Conservation (phyloP, 768 basidiomycete species). For the Lanmaoa pseudosensibilis region DNA sequence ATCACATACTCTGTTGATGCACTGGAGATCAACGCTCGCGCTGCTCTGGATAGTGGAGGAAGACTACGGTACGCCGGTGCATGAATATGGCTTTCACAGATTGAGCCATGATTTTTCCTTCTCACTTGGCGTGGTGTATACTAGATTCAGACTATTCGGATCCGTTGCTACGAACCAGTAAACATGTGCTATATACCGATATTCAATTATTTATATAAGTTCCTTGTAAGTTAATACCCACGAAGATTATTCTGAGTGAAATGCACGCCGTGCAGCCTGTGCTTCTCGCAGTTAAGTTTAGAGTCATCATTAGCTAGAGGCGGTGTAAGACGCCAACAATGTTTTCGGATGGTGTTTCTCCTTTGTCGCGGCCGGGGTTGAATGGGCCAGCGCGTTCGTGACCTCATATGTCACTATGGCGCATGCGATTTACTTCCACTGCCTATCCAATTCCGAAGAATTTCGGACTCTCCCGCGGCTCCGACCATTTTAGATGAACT, state of each 20-base stretch:
- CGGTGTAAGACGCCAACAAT: too few relatives aligned
- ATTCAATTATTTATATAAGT: neutral
- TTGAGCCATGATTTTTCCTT: neutral
- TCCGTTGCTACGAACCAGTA: neutral
- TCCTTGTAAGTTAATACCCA: too few relatives aligned
- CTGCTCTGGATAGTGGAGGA: constrained; percentile 8
- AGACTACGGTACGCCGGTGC: neutral
- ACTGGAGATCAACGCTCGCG: neutral
- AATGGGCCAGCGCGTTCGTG: too few relatives aligned
- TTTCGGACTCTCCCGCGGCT: neutral
- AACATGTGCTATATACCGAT: neutral
- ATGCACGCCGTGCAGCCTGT: neutral
- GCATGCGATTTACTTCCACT: neutral
- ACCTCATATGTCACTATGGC: too few relatives aligned
- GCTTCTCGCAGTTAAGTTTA: neutral
- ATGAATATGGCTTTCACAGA: neutral
- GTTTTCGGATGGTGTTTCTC: too few relatives aligned
- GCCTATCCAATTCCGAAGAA: neutral
- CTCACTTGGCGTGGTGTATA: neutral
- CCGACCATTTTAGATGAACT: neutral
- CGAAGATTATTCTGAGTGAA: neutral
- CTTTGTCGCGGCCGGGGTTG: too few relatives aligned
- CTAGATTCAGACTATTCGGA: neutral
- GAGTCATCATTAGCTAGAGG: too few relatives aligned
- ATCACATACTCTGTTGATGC: constrained; percentile 9